Evolutionary conservation across 495 filamentous ascomycete genomes (phyloP), one percentile per base, ranked within the genome.

Genomic region (Lentithecium fluviatile): DNA sequence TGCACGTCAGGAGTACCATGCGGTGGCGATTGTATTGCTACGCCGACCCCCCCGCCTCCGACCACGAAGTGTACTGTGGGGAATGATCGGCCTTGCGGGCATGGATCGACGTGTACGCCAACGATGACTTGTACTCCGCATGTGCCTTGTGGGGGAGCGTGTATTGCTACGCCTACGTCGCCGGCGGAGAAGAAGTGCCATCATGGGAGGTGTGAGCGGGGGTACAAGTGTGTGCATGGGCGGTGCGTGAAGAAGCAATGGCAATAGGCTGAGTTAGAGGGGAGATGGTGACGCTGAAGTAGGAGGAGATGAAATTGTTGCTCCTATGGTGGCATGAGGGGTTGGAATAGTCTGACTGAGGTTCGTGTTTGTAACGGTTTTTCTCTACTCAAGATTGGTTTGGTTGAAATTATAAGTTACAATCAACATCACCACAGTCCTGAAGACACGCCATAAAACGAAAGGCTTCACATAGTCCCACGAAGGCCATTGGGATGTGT

Each of bases 21-120:
- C 8, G 25, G 36, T 13, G 62, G 62, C 17, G 17, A 26, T 20
- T 65, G 62, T 26, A 65, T 65, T 15, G 62, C 47, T 4, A 59
- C 38, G 6, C 49, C 56, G 1, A 65, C 48, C 20, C 46, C 32
- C 5, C 38, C 17, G 13, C 24, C 56, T 15, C 19, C 29, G 21
- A 65, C 56, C 0, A 24, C 62, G 29, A 10, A 4, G 1, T 65
- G 62, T 50, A 59, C 55, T 0, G 43, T 65, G 7, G 62, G 56
- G 4, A 24, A 65, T 34, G 46, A 60, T 25, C 19, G 8, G n/a
- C 55, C 55, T 4, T 65, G 62, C 46, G 15, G 13, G 11, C 2
- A 52, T 11, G 26, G 40, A 25, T 19, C 15, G 1, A 54, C 49
- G 21, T 65, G 62, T 21, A 65, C 55, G 21, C 55, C 55, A 37